Evolutionary conservation across 2,329 filamentous ascomycete genomes (phyloP), one percentile per base, ranked within the genome.

Genomic region (Berkeleyomyces basicola): DNA sequence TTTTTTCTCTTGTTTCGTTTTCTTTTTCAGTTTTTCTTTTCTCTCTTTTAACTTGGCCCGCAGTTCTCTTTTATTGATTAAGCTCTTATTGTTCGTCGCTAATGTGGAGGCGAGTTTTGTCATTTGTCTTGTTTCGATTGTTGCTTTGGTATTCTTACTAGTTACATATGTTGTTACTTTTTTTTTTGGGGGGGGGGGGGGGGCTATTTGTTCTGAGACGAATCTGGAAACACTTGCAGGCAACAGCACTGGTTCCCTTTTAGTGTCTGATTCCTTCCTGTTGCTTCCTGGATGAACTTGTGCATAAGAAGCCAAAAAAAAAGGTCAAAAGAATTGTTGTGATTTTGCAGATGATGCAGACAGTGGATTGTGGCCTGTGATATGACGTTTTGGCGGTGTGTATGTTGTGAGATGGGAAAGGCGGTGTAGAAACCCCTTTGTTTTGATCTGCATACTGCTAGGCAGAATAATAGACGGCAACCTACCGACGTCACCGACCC

Each of bases 31-130:
- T 31, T 61, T 9, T 61, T 37, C 43, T 3, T 23, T 23, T 23
- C 23, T 23, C 23, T 23, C 23, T 57, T 10, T 36, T 16, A 49
- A 57, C 37, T 61, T 9, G 23, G 23, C 23, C 23, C 23, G 23
- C 23, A 23, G 23, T 23, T 61, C 23, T 55, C n/a, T 23, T 59
- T 51, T 60, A 57, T 64, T 51, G 61, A 62, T 58, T 63, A 59
- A 62, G 42, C 51, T 23, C 23, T 57, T 57, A 40, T 44, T 57
- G 51, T 36, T 61, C 40, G 59, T 37, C n/a, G 36, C 14, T 49
- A 42, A 47, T 47, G 39, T 53, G 47, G 44, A 61, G 33, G 46
- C 59, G 49, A n/a, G 46, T 53, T 61, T 33, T 61, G 44, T 31
- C 51, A 39, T n/a, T 40, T 55, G 14, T 46, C 16, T 11, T n/a